A percentile compares a stretch with the other conserved stretches of the same genome.
Evolutionary conservation across 176 grass and related monocot genomes (phyloP).

Genomic region (Pharus latifolius): DNA sequence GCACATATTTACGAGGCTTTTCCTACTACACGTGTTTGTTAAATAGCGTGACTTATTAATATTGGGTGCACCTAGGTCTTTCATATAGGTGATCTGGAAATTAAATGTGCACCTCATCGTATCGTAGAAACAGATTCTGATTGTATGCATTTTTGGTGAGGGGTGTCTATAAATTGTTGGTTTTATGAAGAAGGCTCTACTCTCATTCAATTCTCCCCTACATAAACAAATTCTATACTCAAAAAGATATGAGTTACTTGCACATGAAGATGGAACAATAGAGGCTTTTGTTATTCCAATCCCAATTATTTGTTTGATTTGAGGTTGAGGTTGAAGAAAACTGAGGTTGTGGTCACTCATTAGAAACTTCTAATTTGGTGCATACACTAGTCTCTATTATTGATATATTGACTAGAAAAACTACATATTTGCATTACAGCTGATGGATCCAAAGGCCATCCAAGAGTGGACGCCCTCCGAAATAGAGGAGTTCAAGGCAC

Average conservation of each 20-base stretch:
- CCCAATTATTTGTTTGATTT: background rate
- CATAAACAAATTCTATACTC: background rate
- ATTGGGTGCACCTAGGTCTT: background rate
- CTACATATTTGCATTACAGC: no score
- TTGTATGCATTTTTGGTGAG: background rate
- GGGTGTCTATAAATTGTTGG: no score
- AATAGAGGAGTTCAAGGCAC: slow-evolving; percentile 18
- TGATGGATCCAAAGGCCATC: slow-evolving; percentile 3
- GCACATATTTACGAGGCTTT: background rate
- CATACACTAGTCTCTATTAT: no score
- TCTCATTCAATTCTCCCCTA: background rate
- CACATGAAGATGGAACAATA: background rate
- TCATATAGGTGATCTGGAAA: background rate
- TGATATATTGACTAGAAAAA: no score
- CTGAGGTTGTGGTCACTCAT: no score
- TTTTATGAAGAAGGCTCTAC: no score
- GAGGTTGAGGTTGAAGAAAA: no score
- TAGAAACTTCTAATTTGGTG: no score
- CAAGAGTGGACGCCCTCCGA: slow-evolving; percentile 26
- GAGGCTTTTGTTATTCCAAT: background rate
- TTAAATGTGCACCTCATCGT: background rate
- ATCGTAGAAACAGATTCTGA: no score
- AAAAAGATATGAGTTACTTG: no score
- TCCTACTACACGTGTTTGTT: no score
- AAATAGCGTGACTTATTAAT: no score